Conservation (phyloP, 164 flowering plant genomes). For the Akebia trifoliata region DNA sequence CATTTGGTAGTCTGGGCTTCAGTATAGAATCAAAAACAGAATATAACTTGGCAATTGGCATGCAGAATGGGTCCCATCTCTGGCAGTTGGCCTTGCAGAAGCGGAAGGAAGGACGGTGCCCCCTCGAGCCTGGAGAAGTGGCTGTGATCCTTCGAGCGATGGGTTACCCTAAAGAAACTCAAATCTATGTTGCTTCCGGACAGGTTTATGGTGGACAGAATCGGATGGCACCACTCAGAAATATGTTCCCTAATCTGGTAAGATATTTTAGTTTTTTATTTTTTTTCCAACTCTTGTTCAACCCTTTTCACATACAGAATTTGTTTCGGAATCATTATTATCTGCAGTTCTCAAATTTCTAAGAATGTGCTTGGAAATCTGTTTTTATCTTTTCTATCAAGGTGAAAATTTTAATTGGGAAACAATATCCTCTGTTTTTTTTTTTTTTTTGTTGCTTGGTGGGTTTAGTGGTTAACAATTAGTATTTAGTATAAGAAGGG, state of each 20-base stretch:
- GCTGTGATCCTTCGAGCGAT: conserved; percentile 94
- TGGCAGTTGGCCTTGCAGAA: conserved; percentile 96
- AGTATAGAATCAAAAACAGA: not conserved
- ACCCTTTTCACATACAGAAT: not conserved
- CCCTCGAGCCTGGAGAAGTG: conserved; percentile 98
- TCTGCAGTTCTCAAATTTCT: too few relatives aligned
- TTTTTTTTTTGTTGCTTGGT: too few relatives aligned
- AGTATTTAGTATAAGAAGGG: too few relatives aligned
- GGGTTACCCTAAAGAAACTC: conserved; percentile 98
- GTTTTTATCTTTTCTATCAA: too few relatives aligned
- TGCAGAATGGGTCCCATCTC: conserved; percentile 96
- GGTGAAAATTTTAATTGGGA: too few relatives aligned
- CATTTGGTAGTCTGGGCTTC: not conserved
- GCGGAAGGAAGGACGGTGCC: conserved; percentile 98
- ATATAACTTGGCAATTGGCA: conserved; percentile 6
- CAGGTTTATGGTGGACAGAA: conserved; percentile 97
- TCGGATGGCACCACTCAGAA: conserved; percentile 96
- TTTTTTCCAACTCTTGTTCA: not conserved
- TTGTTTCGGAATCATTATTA: not conserved
- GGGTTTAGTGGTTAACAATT: too few relatives aligned
- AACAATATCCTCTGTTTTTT: too few relatives aligned
- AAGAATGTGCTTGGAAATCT: too few relatives aligned
- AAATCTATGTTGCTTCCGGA: conserved; percentile 98
- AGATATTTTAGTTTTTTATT: conserved; percentile 10
- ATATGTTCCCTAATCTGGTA: conserved; percentile 97